phyloP scores from a whole-genome alignment of 805 yeast species.

The Komagataella ulmi region DNA sequence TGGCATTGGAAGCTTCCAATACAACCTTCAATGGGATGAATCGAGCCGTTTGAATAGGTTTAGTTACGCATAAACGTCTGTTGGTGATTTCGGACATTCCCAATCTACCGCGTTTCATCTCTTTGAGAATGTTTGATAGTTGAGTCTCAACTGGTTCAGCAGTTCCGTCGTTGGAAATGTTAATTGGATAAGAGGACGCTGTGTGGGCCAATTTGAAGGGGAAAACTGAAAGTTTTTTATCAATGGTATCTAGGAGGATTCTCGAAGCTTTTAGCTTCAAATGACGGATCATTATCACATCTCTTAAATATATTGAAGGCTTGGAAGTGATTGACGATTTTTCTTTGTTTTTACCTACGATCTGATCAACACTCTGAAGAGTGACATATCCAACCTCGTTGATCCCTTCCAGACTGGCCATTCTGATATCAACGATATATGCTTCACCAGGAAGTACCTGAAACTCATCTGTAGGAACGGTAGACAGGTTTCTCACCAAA shows the following conservation, averaged over 20 bases:
- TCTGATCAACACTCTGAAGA: slow-evolving; percentile 51
- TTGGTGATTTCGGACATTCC: slow-evolving; percentile 74
- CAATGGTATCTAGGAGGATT: slow-evolving; percentile 54
- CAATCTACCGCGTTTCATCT: slow-evolving; percentile 48
- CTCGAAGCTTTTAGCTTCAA: slow-evolving; percentile 68
- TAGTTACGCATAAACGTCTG: slow-evolving; percentile 63
- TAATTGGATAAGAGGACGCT: slow-evolving; percentile 47
- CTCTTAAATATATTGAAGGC: slow-evolving; percentile 72
- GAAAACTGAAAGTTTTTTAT: slow-evolving; percentile 67
- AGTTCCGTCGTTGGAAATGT: slow-evolving; percentile 18
- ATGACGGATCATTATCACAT: slow-evolving; percentile 62
- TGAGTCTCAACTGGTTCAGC: slow-evolving; percentile 20
- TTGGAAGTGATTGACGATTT: slow-evolving; percentile 37
- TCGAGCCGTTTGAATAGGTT: slow-evolving; percentile 60
- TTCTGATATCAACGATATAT: slow-evolving; percentile 68
- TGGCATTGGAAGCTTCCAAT: slow-evolving; percentile 48
- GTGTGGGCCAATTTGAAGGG: slow-evolving; percentile 82
- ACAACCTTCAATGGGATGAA: slow-evolving; percentile 61
- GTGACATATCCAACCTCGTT: slow-evolving; percentile 56
- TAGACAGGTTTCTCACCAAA: slow-evolving; percentile 29
- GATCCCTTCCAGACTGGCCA: slow-evolving; percentile 51
- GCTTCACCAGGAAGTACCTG: slow-evolving; percentile 71
- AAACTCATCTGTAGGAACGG: slow-evolving; percentile 72
- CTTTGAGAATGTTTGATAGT: slow-evolving; percentile 32
- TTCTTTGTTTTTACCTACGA: slow-evolving; percentile 47